A percentile compares a stretch with the other conserved stretches of the same genome.
These are phyloP conservation scores for Pisolithus orientalis DNA, from an alignment of 768 basidiomycete genomes.

Conservation along the genomic window DNA sequence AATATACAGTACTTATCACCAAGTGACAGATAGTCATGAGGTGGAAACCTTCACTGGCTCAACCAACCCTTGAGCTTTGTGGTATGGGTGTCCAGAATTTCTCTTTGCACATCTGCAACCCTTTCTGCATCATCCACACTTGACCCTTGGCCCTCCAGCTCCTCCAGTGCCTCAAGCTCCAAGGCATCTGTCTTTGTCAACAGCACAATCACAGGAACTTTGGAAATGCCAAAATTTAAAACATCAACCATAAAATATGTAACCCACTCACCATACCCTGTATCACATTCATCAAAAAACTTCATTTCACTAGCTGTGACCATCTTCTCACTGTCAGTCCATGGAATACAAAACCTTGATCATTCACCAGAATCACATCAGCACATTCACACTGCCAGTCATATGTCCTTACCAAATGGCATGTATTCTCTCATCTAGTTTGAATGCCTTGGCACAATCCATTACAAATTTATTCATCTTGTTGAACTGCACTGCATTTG, in stretches of 20 bases:
- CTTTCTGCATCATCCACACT: slow-evolving; percentile 5
- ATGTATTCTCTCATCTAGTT: slow-evolving; percentile 27
- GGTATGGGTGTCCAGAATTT: not conserved
- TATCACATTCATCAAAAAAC: slow-evolving; percentile 23
- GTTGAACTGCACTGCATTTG: slow-evolving; percentile 21
- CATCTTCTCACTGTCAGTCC: slow-evolving; percentile 18
- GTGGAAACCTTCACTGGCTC: not conserved
- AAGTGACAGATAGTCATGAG: not conserved
- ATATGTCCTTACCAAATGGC: slow-evolving; percentile 29
- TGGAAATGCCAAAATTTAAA: not conserved
- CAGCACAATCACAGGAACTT: slow-evolving; percentile 34
- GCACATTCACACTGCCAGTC: not conserved
- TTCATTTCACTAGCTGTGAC: slow-evolving; percentile 23
- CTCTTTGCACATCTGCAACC: slow-evolving; percentile 10
- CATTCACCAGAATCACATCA: not conserved
- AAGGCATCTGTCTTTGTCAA: slow-evolving; percentile 35
- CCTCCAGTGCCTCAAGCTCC: slow-evolving; percentile 12
- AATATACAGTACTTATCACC: not conserved
- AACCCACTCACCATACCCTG: slow-evolving; percentile 4
- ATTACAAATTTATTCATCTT: slow-evolving; percentile 27
- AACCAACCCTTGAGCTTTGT: not conserved
- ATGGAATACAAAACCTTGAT: slow-evolving; percentile 34
- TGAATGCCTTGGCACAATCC: slow-evolving; percentile 10
- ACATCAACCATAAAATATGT: not conserved
- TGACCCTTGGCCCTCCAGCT: slow-evolving; percentile 7